A percentile compares a stretch with the other conserved stretches of the same genome.
These are phyloP conservation scores for Verbena officinalis DNA, from an alignment of 257 asterid genomes.

Conservation along the genomic window DNA sequence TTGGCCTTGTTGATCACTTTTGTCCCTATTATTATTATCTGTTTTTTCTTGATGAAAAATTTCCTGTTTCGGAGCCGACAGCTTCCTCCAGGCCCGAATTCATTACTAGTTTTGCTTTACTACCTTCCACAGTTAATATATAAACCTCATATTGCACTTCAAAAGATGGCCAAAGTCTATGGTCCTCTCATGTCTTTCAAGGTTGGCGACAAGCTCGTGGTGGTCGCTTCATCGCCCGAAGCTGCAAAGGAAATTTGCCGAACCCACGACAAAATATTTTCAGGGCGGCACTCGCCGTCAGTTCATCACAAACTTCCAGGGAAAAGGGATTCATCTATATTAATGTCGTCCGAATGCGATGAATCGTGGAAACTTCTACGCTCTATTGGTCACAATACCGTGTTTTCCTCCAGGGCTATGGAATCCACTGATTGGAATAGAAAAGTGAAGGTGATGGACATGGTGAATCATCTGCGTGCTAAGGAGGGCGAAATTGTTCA, in stretches of 20 bases:
- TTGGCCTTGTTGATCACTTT: neutral
- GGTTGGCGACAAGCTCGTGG: slow-evolving; percentile 19
- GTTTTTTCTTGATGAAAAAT: neutral
- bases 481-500: slow-evolving; percentile 15
- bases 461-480: neutral
- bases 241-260: neutral
- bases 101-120: neutral
- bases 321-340: too few relatives aligned
- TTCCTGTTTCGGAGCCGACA: neutral
- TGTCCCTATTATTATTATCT: neutral
- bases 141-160: slow-evolving; percentile 12
- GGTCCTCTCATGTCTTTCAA: slow-evolving; percentile 17
- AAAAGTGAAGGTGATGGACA: slow-evolving; percentile 13
- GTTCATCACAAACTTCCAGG: slow-evolving; percentile 11
- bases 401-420: slow-evolving; percentile 22
- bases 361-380: slow-evolving; percentile 16
- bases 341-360: neutral
- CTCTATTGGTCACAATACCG: neutral
- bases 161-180: slow-evolving; percentile 1
- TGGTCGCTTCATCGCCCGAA: slow-evolving; percentile 11
- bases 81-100: slow-evolving; percentile 16
- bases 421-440: slow-evolving; percentile 9
- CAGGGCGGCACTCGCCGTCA: slow-evolving; percentile 19
- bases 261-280: slow-evolving; percentile 3
- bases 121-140: neutral